phyloP scores from a whole-genome alignment of 2,329 filamentous ascomycete species.

The Phoma sp. region DNA sequence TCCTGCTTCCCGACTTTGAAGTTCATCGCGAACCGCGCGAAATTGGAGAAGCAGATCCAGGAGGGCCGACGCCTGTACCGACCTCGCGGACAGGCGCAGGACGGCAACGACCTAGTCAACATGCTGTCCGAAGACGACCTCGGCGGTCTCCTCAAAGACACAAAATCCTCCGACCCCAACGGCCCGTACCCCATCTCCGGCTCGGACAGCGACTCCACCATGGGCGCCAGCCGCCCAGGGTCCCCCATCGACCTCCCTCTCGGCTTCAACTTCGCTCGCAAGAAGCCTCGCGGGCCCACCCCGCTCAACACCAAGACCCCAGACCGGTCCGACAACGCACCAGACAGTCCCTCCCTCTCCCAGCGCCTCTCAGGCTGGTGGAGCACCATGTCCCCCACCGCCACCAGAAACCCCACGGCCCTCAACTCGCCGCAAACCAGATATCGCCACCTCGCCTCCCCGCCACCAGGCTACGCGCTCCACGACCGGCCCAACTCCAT shows the following conservation, averaged over 20 bases:
- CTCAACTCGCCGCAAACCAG: constrained; percentile 7
- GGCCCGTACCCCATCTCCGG: constrained; percentile 31
- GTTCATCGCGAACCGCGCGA: constrained; percentile 86
- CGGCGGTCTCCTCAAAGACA: constrained; percentile 46
- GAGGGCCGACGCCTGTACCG: constrained; percentile 59
- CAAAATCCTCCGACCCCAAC: constrained; percentile 28
- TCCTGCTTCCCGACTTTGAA: constrained; percentile 90
- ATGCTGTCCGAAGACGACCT: constrained; percentile 57
- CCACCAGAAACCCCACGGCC: constrained; percentile 13
- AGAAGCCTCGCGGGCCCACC: constrained; percentile 21
- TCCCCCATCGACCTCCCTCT: constrained; percentile 37
- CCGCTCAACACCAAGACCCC: constrained; percentile 8
- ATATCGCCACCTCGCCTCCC: constrained; percentile 13
- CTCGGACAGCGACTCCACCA: constrained; percentile 41
- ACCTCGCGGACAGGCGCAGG: constrained; percentile 35
- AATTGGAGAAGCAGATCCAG: constrained; percentile 74
- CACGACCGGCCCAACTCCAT: constrained; percentile 43
- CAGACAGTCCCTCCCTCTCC: constrained; percentile 39
- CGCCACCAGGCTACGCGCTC: constrained; percentile 20
- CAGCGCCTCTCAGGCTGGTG: constrained; percentile 47
- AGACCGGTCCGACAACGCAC: constrained; percentile 10
- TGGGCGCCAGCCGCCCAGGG: constrained; percentile 31
- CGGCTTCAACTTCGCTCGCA: constrained; percentile 37
- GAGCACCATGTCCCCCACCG: constrained; percentile 37
- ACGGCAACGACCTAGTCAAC: constrained; percentile 44